Evolutionary conservation across 805 yeast species (phyloP), one percentile per base, ranked within the genome.

Genomic region (Myxozyma udenii): DNA sequence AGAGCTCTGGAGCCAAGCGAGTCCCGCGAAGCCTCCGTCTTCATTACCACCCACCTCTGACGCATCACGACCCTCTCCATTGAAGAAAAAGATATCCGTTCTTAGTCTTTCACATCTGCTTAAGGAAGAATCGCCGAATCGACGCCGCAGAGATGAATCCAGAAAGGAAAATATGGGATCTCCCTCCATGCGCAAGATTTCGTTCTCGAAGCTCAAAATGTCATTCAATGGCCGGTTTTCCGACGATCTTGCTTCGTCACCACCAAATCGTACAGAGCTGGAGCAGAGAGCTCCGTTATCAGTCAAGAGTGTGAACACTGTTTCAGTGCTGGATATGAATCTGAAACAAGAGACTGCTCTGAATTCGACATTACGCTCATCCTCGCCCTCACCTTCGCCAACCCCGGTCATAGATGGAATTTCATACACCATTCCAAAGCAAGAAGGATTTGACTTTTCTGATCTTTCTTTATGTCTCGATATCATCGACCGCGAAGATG

Each of bases 1-100:
- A 0, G 53, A 46, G 25, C 43, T 48, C 19, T 55, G 60, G 60
- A 40, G 38, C 19, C 41, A 42, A 28, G 46, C 60, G 11, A 52
- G 53, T 38, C 57, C 60, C 11, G 54, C 42, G 21, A 51, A 51
- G 44, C 33, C 14, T 28, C 33, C 33, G 33, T 14, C 14, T 28
- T 14, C 9, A 28, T 28, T 28, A 9, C 14, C 33, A 28, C 33
- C 9, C 33, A 9, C 33, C 14, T 26, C 37, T 16, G n/a, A 5
- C 6, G 9, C 35, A 25, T n/a, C 25, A 44, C 16, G 11, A 38
- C 16, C 6, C 19, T n/a, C n/a, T 7, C 41, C 18, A 14, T n/a
- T 9, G 16, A 30, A 4, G 32, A n/a, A 6, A 24, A 11, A 14
- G n/a, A n/a, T 19, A 40, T 30, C 2, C 14, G 22, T 33, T 36